Conservation (phyloP, 176 grass and related monocot genomes). For the Musa itinerans region DNA sequence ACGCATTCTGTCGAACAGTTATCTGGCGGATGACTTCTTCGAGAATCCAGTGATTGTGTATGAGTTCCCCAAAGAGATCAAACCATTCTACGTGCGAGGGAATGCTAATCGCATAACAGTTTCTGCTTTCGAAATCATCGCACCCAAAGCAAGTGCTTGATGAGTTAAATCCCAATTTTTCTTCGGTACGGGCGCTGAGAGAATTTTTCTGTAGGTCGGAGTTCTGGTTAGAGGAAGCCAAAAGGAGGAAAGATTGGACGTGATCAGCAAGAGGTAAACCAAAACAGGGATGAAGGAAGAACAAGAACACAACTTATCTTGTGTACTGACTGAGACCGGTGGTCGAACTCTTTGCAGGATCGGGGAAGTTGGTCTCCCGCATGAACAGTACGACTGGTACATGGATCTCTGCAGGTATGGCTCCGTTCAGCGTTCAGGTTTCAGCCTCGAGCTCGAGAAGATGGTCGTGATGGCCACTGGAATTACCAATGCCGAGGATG, state of each 20-base stretch:
- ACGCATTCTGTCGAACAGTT: constrained; percentile 5
- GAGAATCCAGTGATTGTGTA: constrained; percentile 38
- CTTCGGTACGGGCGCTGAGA: too few species aligned
- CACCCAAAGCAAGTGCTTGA: constrained; percentile 32
- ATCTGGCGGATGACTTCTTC: constrained; percentile 36
- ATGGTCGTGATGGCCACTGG: constrained; percentile 37
- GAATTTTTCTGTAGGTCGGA: constrained; percentile 28
- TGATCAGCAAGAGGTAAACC: constrained; percentile 35
- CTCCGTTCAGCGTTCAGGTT: constrained; percentile 46
- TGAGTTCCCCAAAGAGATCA: constrained; percentile 45
- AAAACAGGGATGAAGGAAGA: background rate
- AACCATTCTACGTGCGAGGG: constrained; percentile 49
- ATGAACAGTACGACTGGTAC: constrained; percentile 49
- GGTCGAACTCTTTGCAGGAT: constrained; percentile 26
- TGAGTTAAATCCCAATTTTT: too few species aligned
- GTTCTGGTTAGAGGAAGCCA: constrained; percentile 42
- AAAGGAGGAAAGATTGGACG: constrained; percentile 54
- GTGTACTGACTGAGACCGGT: background rate
- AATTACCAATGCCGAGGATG: constrained; percentile 29
- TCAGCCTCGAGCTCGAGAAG: constrained; percentile 40
- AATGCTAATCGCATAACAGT: constrained; percentile 33
- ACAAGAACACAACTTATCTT: too few species aligned
- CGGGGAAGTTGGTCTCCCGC: constrained; percentile 28
- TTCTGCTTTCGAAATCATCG: constrained; percentile 51
- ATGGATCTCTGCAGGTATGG: constrained; percentile 48